Conservation (phyloP, 345 rosid species). For the Bruguiera gymnorhiza region DNA sequence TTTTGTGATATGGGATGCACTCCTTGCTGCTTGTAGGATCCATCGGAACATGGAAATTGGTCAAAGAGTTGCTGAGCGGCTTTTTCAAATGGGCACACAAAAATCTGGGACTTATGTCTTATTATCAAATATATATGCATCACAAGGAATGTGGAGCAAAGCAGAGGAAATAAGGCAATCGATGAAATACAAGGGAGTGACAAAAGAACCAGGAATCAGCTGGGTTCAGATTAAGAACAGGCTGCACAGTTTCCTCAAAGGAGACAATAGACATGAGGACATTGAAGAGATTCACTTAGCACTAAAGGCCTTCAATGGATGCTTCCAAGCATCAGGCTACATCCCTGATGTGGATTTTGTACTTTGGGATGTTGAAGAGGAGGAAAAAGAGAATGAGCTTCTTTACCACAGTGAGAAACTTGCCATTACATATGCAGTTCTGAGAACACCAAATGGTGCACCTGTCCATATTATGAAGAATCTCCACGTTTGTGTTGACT, state of each 20-base stretch:
- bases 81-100: conserved; percentile 6
- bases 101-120: conserved; percentile 12
- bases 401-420: conserved; percentile 25
- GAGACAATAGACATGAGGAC: conserved; percentile 6
- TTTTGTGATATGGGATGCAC: conserved; percentile 22
- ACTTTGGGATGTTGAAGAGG: conserved; percentile 9
- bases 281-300: conserved; percentile 10
- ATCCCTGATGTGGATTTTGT: conserved; percentile 1
- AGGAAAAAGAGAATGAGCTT: conserved; percentile 14
- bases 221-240: conserved; percentile 21
- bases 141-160: conserved; percentile 17
- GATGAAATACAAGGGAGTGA: conserved; percentile 11
- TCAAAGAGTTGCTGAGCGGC: conserved; percentile 18
- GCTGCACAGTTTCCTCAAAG: conserved; percentile 13
- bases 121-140: conserved; percentile 19
- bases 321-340: conserved; percentile 7
- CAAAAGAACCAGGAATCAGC: conserved; percentile 18
- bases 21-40: conserved; percentile 22
- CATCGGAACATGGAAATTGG: conserved; percentile 15
- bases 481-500: conserved; percentile 14
- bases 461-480: conserved; percentile 17
- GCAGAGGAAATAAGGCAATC: conserved; percentile 10
- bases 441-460: conserved; percentile 16
- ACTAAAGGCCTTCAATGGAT: conserved; percentile 6
- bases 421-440: conserved; percentile 4